Conservation (phyloP, 139 green algal species). For the Volvox africanus region DNA sequence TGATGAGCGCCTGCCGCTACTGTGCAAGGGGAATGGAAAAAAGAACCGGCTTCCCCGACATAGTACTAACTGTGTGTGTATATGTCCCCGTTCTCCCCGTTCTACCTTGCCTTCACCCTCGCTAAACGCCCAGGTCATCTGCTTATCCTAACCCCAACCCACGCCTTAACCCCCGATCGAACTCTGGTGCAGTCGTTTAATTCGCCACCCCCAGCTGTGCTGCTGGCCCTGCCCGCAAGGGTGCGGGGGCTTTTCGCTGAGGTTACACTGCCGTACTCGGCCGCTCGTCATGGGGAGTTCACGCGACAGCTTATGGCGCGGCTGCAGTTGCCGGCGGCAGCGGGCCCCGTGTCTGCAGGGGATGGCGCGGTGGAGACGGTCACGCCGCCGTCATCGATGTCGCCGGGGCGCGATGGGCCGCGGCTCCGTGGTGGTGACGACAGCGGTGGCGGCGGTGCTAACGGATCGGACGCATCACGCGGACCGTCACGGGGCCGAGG, state of each 20-base stretch:
- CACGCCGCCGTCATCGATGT: not conserved
- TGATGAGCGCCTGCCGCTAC: too few relatives aligned
- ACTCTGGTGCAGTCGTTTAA: not conserved
- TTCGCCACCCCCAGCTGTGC: not conserved
- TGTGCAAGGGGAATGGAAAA: too few relatives aligned
- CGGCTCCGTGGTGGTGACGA: not conserved
- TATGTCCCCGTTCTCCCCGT: too few relatives aligned
- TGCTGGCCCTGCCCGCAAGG: not conserved
- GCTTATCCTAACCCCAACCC: too few relatives aligned
- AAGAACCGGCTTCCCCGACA: too few relatives aligned
- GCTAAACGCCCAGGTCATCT: too few relatives aligned
- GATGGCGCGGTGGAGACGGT: not conserved
- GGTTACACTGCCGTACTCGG: not conserved
- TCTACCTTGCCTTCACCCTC: too few relatives aligned
- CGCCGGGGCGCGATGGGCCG: not conserved
- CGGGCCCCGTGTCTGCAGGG: not conserved
- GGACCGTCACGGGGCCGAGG: not conserved
- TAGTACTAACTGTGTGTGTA: too few relatives aligned
- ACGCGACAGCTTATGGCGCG: constrained; percentile 24
- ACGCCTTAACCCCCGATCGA: too few relatives aligned
- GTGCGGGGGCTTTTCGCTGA: not conserved
- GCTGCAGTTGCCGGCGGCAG: not conserved
- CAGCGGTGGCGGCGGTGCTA: not conserved
- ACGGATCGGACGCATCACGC: not conserved
- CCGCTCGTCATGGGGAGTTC: not conserved